phyloP scores from a whole-genome alignment of 2,329 filamentous ascomycete genomes.

The Elsinoe batatas region DNA sequence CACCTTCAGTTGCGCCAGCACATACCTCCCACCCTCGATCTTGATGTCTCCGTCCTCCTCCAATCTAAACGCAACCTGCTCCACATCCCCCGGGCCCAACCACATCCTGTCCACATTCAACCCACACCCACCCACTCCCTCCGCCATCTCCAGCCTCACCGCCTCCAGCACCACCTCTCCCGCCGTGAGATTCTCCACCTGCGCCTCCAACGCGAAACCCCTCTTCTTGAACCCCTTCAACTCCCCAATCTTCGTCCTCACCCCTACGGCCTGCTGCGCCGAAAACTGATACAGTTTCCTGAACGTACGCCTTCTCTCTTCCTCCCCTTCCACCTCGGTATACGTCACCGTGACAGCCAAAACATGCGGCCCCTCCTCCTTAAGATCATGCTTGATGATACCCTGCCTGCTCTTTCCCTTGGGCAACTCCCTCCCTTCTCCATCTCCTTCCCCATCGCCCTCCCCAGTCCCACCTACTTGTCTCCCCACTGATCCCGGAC shows the following conservation, averaged over 20 bases:
- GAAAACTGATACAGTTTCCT: conserved; percentile 95
- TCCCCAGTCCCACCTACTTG: conserved; percentile 41
- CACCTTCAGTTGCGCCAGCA: conserved; percentile 73
- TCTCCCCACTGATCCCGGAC: conserved; percentile 44
- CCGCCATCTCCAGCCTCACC: conserved; percentile 23
- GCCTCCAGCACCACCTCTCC: conserved; percentile 67
- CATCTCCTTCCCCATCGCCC: conserved; percentile 37
- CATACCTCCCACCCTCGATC: conserved; percentile 39
- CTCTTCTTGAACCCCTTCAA: conserved; percentile 31
- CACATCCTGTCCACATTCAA: conserved; percentile 31
- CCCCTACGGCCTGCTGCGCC: conserved; percentile 79
- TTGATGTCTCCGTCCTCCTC: conserved; percentile 40
- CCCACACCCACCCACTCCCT: conserved; percentile 20
- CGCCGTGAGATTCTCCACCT: conserved; percentile 90
- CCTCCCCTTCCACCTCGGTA: conserved; percentile 55
- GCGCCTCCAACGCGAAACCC: conserved; percentile 76
- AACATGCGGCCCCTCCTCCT: conserved; percentile 89
- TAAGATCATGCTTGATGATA: conserved; percentile 76
- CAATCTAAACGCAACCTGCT: conserved; percentile 55
- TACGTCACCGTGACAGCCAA: conserved; percentile 90
- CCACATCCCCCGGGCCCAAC: conserved; percentile 51
- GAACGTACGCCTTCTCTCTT: conserved; percentile 67
- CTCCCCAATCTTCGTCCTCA: conserved; percentile 76
- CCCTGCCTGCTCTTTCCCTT: conserved; percentile 45
- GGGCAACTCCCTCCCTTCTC: conserved; percentile 38